Conservation (phyloP, 1,284 basidiomycete genomes). For the Xerocomus amazonicus region DNA sequence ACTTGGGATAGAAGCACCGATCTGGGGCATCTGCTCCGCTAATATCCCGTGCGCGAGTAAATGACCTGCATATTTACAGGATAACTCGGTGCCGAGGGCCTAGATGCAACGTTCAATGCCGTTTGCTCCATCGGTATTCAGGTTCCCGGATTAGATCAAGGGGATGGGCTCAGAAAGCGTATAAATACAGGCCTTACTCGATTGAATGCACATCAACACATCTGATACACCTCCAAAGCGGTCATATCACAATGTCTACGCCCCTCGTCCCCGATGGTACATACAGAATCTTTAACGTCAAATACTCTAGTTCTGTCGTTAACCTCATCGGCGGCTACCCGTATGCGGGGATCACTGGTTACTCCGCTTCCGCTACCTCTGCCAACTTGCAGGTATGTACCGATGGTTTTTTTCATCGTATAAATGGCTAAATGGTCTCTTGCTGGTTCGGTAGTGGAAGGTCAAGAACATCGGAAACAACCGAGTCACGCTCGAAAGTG, state of each 20-base stretch:
- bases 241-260: not conserved
- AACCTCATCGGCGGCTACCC: not conserved
- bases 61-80: too few relatives aligned
- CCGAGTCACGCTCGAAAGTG: not conserved
- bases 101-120: too few relatives aligned
- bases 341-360: not conserved
- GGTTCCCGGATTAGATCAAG: too few relatives aligned
- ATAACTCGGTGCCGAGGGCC: too few relatives aligned
- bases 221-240: not conserved
- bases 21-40: too few relatives aligned
- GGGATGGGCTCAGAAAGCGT: too few relatives aligned
- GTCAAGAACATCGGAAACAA: not conserved
- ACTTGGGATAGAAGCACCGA: too few relatives aligned
- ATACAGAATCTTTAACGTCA: not conserved
- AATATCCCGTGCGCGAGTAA: too few relatives aligned
- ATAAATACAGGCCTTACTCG: too few relatives aligned
- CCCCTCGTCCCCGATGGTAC: not conserved
- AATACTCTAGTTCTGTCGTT: not conserved
- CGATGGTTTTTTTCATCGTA: not conserved
- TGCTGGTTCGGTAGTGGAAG: not conserved
- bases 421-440: not conserved
- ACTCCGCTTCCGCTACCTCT: not conserved
- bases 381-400: not conserved
- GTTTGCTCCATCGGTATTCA: too few relatives aligned
- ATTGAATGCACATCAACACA: not conserved